phyloP scores from a whole-genome alignment of 495 filamentous ascomycete species.

The Ramalina intermedia region DNA sequence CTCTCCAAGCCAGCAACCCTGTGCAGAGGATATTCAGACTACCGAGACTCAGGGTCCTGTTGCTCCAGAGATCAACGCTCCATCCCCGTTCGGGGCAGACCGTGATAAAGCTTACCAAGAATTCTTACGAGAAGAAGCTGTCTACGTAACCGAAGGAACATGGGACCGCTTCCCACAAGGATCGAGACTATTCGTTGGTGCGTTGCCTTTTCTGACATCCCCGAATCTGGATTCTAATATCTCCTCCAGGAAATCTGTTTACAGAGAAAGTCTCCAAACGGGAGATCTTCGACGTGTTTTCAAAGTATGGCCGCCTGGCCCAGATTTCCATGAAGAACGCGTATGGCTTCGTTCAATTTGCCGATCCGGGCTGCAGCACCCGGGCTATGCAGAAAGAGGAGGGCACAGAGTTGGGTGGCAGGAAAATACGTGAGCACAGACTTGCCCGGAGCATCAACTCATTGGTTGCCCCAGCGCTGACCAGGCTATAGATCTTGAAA shows the following conservation, averaged over 20 bases:
- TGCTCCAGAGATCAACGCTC: conserved; percentile 25
- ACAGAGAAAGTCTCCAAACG: conserved; percentile 87
- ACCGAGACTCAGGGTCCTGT: conserved; percentile 7
- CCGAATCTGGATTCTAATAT: conserved; percentile 6
- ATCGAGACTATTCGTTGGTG: conserved; percentile 85
- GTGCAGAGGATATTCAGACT: conserved; percentile 7
- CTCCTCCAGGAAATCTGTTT: conserved; percentile 65
- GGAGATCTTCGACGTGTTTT: conserved; percentile 83
- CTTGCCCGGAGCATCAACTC: conserved; percentile 1
- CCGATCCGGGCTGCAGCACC: conserved; percentile 57
- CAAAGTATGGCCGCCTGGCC: conserved; percentile 71
- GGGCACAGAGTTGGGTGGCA: conserved; percentile 60
- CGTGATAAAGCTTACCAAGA: conserved; percentile 65
- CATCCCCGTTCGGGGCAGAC: conserved; percentile 41
- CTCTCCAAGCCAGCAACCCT: conserved; percentile 20
- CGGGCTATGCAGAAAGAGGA: conserved; percentile 63
- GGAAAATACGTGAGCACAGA: conserved; percentile 72
- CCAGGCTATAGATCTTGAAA: conserved; percentile 61
- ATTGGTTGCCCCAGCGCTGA: conserved; percentile 1
- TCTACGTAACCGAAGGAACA: conserved; percentile 72
- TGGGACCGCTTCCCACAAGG: conserved; percentile 87
- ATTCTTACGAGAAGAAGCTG: conserved; percentile 65
- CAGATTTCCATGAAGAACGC: conserved; percentile 95
- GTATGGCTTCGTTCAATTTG: conserved; percentile 93
- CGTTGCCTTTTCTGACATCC: conserved; percentile 20